Percentiles rank a stretch among this genome's conserved stretches.
Evolutionary conservation across 1,284 basidiomycete species (phyloP).

Genomic region (Salmacisia buchloeana): DNA sequence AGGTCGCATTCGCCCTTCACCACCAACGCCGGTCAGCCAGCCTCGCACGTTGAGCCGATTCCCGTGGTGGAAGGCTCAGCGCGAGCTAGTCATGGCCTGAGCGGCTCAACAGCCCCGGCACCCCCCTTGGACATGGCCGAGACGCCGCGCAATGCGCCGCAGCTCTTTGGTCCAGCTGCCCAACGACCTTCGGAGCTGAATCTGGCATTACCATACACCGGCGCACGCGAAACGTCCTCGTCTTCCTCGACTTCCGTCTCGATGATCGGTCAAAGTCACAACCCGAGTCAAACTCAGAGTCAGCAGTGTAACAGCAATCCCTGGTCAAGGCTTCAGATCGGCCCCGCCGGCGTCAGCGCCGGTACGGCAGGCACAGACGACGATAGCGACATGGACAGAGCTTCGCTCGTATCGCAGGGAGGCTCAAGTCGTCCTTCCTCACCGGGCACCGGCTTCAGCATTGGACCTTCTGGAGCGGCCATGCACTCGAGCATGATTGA

Average conservation of each 20-base stretch:
- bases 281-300: too few species aligned
- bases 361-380: constrained; percentile 15
- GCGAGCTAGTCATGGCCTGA: too few species aligned
- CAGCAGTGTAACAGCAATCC: too few species aligned
- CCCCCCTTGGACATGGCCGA: too few species aligned
- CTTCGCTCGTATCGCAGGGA: constrained; percentile 43
- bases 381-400: constrained; percentile 30
- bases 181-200: neutral
- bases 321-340: constrained; percentile 4
- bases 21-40: neutral
- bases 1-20: neutral
- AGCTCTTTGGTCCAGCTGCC: constrained; percentile 4
- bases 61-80: too few species aligned
- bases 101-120: too few species aligned
- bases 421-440: constrained; percentile 25
- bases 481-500: neutral
- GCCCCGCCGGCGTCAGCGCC: too few species aligned
- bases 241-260: neutral
- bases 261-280: too few species aligned
- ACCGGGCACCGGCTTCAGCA: too few species aligned
- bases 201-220: neutral
- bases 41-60: neutral
- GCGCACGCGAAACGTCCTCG: neutral
- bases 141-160: constrained; percentile 1
- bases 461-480: too few species aligned